A percentile compares a stretch with the other conserved stretches of the same genome.
phyloP scores from a whole-genome alignment of 2,329 filamentous ascomycete species.

The Pseudogymnoascus sp. region DNA sequence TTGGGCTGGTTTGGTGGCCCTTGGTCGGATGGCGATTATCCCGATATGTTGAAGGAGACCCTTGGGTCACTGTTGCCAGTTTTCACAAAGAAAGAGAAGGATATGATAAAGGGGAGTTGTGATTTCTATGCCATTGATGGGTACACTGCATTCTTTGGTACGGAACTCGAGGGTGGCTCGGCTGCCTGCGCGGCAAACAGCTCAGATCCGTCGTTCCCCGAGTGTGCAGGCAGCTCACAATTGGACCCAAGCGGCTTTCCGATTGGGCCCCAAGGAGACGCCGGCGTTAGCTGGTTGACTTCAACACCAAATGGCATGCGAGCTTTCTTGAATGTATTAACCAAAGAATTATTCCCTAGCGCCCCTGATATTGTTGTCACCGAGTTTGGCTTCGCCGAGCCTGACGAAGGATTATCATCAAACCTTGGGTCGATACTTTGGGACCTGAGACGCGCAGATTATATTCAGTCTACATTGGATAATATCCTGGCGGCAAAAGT shows the following conservation, averaged over 20 bases:
- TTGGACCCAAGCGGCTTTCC: conserved; percentile 36
- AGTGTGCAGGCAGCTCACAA: conserved; percentile 32
- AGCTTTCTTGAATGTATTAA: conserved; percentile 36
- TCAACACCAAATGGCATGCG: conserved; percentile 34
- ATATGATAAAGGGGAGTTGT: conserved; percentile 36
- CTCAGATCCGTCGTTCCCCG: conserved; percentile 34
- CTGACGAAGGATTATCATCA: conserved; percentile 29
- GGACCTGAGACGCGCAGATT: conserved; percentile 36
- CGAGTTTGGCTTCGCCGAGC: conserved; percentile 37
- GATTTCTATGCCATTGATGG: conserved; percentile 38
- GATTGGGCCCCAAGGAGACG: conserved; percentile 37
- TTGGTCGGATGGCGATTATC: conserved; percentile 40
- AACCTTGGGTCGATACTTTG: conserved; percentile 30
- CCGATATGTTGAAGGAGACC: conserved; percentile 32
- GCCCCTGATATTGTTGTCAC: conserved; percentile 35
- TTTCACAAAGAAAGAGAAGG: conserved; percentile 33
- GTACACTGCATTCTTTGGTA: conserved; percentile 27
- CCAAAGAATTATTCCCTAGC: conserved; percentile 35
- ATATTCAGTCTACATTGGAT: conserved; percentile 36
- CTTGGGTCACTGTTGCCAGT: conserved; percentile 33
- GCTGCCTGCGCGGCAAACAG: conserved; percentile 36
- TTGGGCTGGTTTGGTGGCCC: conserved; percentile 40
- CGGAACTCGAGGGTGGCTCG: conserved; percentile 28
- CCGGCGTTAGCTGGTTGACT: conserved; percentile 35
- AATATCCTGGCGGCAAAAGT: conserved; percentile 33